Evolutionary conservation across 805 yeast genomes (phyloP).

Genomic region (Ogataea henricii): DNA sequence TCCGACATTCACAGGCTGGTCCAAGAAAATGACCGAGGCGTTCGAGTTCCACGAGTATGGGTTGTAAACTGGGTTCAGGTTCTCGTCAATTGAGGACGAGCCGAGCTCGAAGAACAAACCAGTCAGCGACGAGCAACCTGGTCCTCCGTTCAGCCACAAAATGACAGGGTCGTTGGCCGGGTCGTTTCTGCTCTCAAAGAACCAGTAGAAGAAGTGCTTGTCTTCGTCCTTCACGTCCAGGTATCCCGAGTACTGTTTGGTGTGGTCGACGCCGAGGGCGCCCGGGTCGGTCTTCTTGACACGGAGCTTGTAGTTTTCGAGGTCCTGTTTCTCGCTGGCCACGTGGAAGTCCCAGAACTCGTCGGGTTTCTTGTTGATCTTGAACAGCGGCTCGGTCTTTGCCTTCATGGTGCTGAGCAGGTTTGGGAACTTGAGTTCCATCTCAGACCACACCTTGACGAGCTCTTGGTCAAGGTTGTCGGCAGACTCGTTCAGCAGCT

Average conservation of each 20-base stretch:
- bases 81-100: conserved; percentile 70
- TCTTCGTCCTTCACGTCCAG: conserved; percentile 66
- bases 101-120: conserved; percentile 93
- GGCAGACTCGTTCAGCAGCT: conserved; percentile 51
- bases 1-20: conserved; percentile 94
- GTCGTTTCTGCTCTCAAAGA: conserved; percentile 87
- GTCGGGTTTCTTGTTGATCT: conserved; percentile 35
- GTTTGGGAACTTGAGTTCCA: conserved; percentile 62
- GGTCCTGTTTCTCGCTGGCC: conserved; percentile 30
- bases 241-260: conserved; percentile 74
- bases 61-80: conserved; percentile 70
- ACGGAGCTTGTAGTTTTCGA: conserved; percentile 50
- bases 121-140: conserved; percentile 91
- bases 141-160: conserved; percentile 92
- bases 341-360: conserved; percentile 39
- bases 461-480: conserved; percentile 51
- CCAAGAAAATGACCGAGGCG: conserved; percentile 87
- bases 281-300: conserved; percentile 50
- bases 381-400: conserved; percentile 50
- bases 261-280: conserved; percentile 58
- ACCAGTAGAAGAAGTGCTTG: conserved; percentile 92
- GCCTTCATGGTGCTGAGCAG: conserved; percentile 51
- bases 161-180: conserved; percentile 85
- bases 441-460: conserved; percentile 60
- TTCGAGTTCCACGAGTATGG: conserved; percentile 90